Evolutionary conservation across 331 rosid genomes (phyloP).

Genomic region (Quercus phellos): DNA sequence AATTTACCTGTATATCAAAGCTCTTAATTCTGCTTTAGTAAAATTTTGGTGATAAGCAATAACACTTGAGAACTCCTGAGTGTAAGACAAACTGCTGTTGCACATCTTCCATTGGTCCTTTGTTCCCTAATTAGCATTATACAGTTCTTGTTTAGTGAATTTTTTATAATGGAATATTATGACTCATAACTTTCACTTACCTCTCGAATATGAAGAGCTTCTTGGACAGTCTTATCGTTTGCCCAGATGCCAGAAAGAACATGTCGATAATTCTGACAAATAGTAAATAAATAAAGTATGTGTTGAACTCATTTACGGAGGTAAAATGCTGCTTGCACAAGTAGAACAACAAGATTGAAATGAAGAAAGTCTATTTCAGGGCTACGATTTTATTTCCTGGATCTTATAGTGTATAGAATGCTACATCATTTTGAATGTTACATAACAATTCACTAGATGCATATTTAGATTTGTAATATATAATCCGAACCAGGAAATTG

Average conservation of each 20-base stretch:
- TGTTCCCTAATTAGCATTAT: not conserved
- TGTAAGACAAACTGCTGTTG: not conserved
- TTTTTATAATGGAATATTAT: not conserved
- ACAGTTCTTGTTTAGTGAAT: not conserved
- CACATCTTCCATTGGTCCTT: conserved; percentile 5
- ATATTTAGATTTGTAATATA: too few relatives aligned
- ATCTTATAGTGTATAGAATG: too few relatives aligned
- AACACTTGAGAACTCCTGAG: conserved; percentile 6
- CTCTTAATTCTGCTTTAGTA: not conserved
- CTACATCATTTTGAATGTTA: too few relatives aligned
- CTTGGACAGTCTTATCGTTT: conserved; percentile 11
- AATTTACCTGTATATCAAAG: conserved; percentile 10
- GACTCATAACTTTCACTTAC: not conserved
- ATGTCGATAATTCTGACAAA: not conserved
- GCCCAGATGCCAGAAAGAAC: conserved; percentile 15
- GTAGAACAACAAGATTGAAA: too few relatives aligned
- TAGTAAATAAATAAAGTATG: not conserved
- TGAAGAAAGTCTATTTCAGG: too few relatives aligned
- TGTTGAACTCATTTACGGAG: too few relatives aligned
- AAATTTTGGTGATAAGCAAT: conserved; percentile 3
- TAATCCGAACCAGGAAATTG: too few relatives aligned
- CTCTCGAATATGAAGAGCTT: conserved; percentile 13
- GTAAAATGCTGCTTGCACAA: not conserved
- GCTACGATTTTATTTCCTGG: too few relatives aligned
- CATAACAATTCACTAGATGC: too few relatives aligned